Evolutionary conservation across 768 basidiomycete genomes (phyloP).

Genomic region (Baorangia bicolor): DNA sequence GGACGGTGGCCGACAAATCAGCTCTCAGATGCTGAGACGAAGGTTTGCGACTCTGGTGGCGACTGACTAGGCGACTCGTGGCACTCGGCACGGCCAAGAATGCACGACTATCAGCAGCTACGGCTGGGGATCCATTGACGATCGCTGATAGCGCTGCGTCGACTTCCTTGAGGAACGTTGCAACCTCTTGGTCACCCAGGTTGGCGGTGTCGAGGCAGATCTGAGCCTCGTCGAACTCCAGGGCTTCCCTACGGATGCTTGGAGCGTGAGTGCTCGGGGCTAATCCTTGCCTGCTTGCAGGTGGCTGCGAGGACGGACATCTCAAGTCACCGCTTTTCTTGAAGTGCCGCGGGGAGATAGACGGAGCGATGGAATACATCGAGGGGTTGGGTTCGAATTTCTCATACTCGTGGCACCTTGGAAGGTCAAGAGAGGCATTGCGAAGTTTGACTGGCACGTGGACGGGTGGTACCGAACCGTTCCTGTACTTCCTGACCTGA

Average conservation of each 20-base stretch:
- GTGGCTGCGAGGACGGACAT: conserved; percentile 24
- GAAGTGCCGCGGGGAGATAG: conserved; percentile 21
- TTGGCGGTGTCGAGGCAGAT: conserved; percentile 33
- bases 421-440: conserved; percentile 32
- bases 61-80: conserved; percentile 25
- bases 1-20: conserved; percentile 28
- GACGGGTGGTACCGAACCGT: conserved; percentile 33
- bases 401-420: conserved; percentile 24
- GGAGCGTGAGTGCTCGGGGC: conserved; percentile 23
- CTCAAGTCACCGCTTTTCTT: conserved; percentile 24
- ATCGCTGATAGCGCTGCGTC: conserved; percentile 30
- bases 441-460: conserved; percentile 29
- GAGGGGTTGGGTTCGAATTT: conserved; percentile 29
- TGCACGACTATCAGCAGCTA: conserved; percentile 31
- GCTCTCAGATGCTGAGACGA: conserved; percentile 32
- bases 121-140: conserved; percentile 25
- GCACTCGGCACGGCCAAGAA: conserved; percentile 30
- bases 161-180: conserved; percentile 32
- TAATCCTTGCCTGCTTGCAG: conserved; percentile 28
- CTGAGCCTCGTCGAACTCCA: conserved; percentile 31
- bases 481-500: conserved; percentile 32
- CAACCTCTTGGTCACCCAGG: conserved; percentile 30
- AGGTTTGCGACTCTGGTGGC: conserved; percentile 30
- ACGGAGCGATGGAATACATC: conserved; percentile 32
- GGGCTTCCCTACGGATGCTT: conserved; percentile 29